These are phyloP conservation scores for Emergomyces pasteurianus DNA, from an alignment of 2,329 filamentous ascomycete genomes.

Conservation along the genomic window DNA sequence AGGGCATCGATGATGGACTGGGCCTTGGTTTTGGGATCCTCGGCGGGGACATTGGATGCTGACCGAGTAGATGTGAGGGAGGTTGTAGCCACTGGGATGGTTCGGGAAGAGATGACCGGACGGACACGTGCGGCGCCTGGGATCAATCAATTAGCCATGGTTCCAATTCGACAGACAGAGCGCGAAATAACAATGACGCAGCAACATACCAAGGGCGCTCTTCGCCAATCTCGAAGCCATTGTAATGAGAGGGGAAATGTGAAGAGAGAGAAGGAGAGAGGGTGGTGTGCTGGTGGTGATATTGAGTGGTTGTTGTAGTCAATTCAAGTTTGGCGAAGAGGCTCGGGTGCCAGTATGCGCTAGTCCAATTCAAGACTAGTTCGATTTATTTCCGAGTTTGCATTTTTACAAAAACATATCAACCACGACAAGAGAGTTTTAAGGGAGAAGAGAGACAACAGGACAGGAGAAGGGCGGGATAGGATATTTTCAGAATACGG, in stretches of 20 bases:
- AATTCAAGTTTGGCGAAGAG: background rate
- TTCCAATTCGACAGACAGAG: background rate
- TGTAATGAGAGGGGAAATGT: constrained; percentile 43
- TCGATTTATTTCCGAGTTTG: background rate
- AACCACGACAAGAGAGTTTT: background rate
- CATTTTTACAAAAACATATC: background rate
- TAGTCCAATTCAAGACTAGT: constrained; percentile 22
- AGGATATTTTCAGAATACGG: constrained; percentile 25
- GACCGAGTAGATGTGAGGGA: constrained; percentile 56
- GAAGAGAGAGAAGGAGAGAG: constrained; percentile 26
- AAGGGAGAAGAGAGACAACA: constrained; percentile 39
- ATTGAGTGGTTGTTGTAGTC: constrained; percentile 19
- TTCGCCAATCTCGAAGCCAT: constrained; percentile 98
- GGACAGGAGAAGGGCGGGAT: background rate
- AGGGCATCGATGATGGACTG: constrained; percentile 89
- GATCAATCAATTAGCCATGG: constrained; percentile 21
- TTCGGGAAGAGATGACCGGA: constrained; percentile 62
- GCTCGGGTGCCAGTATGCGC: constrained; percentile 13
- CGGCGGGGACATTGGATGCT: constrained; percentile 64
- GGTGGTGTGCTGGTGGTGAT: constrained; percentile 26
- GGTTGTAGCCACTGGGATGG: constrained; percentile 58
- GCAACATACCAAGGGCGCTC: constrained; percentile 77
- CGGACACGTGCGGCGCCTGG: constrained; percentile 84
- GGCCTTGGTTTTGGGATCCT: constrained; percentile 94
- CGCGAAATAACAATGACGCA: constrained; percentile 15